A percentile compares a stretch with the other conserved stretches of the same genome.
Evolutionary conservation across 116 monocot genomes (phyloP).

Genomic region (Zostera marina): DNA sequence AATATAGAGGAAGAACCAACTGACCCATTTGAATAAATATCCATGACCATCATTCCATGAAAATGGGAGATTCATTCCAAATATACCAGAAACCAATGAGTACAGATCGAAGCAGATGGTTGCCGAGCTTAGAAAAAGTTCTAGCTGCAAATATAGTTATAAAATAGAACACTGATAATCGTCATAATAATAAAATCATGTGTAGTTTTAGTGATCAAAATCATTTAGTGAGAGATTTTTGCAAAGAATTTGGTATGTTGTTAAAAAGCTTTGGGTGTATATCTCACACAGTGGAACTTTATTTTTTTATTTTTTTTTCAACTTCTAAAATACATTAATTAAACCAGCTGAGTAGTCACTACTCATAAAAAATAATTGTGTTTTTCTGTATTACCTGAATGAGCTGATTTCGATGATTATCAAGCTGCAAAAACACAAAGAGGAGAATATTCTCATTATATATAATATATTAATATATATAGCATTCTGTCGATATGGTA

Average conservation of each 20-base stretch:
- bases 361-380: too few species aligned
- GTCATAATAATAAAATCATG: too few species aligned
- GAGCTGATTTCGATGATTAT: constrained; percentile 91
- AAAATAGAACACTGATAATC: neutral
- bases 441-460: neutral
- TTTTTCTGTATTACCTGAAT: constrained; percentile 44
- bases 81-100: constrained; percentile 64
- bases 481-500: too few species aligned
- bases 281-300: too few species aligned
- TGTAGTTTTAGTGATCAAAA: too few species aligned
- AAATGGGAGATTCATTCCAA: constrained; percentile 84
- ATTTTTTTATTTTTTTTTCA: too few species aligned
- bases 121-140: constrained; percentile 69
- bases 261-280: too few species aligned
- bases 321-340: too few species aligned
- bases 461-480: neutral
- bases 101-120: constrained; percentile 58
- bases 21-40: constrained; percentile 61
- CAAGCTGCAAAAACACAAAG: constrained; percentile 50
- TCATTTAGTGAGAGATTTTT: too few species aligned
- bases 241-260: too few species aligned
- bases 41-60: constrained; percentile 51
- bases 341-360: too few species aligned
- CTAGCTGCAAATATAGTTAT: constrained; percentile 26
- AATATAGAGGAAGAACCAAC: neutral